A percentile compares a stretch with the other conserved stretches of the same genome.
Conservation (phyloP, 331 rosid genomes). For the Acacia concinna region DNA sequence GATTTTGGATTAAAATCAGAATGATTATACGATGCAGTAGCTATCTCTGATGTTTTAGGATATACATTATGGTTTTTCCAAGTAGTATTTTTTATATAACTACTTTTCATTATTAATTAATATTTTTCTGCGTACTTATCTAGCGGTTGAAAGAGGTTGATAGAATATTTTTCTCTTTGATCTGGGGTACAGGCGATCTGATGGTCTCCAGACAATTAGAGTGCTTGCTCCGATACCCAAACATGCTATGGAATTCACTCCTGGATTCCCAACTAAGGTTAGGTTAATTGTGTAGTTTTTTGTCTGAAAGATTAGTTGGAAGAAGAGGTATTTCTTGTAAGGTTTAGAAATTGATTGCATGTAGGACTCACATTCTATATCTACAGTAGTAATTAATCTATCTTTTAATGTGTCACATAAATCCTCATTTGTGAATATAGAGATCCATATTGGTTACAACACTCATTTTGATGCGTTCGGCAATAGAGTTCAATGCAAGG, state of each 20-base stretch:
- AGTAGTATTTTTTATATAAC: neutral
- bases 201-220: slow-evolving; percentile 80
- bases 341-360: neutral
- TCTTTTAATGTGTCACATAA: neutral
- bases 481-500: neutral
- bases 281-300: slow-evolving; percentile 3
- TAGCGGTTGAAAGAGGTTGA: slow-evolving; percentile 19
- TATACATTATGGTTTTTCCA: slow-evolving; percentile 14
- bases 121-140: slow-evolving; percentile 8
- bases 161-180: slow-evolving; percentile 28
- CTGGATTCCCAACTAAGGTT: slow-evolving; percentile 96
- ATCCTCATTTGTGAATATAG: neutral
- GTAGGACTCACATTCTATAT: neutral
- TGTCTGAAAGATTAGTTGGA: slow-evolving; percentile 14
- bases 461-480: neutral
- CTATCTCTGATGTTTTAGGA: slow-evolving; percentile 24
- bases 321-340: slow-evolving; percentile 11
- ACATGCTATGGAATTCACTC: slow-evolving; percentile 67
- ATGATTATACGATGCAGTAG: neutral
- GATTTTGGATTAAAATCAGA: slow-evolving; percentile 17
- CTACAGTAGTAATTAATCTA: neutral
- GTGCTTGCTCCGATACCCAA: slow-evolving; percentile 88
- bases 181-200: slow-evolving; percentile 67
- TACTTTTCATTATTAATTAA: slow-evolving; percentile 16
- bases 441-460: neutral